Evolutionary conservation across 768 basidiomycete species (phyloP), one percentile per base, ranked within the genome.

Genomic region (Tulasnella sp.): DNA sequence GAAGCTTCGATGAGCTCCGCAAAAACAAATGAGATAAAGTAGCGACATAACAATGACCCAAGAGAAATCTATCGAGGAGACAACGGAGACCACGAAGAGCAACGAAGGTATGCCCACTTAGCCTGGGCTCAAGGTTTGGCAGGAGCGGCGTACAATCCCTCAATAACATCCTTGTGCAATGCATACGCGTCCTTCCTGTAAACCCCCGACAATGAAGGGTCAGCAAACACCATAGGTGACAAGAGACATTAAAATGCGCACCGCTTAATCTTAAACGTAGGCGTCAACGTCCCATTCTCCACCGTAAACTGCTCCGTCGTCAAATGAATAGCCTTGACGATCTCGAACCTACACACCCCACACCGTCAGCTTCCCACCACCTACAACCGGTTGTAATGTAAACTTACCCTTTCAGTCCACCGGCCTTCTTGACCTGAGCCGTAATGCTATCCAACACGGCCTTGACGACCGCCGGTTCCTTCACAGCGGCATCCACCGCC

Each of bases 241-340:
- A 8, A 34, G 14, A 0, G 4, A 5, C 1, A 14, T 5, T 32
- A 3, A 14, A n/a, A 26, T 39, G 26, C 72, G n/a, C 11, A 73
- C 72, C 75, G 66, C 32, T 40, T 26, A 71, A 96, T 81, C 82
- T 97, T 98, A 82, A 96, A 81, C 6, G 94, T 95, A 9, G 96
- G 95, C 2, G 96, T 98, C 80, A 98, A 77, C 32, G 93, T 89
- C 69, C 85, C 86, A 75, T 94, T 88, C 63, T 95, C 91, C 17
- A 91, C 80, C 29, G 83, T 87, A 82, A 98, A 94, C 1, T 89
- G 86, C 44, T 88, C 82, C 69, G 91, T 78, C 72, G 84, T 88
- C 62, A 97, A 77, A 79, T 94, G 87, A 47, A 97, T 84, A 36
- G 90, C 88, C 80, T 91, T 95, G 81, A 95, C 82, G 74, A 80